Conservation (phyloP, 805 yeast species). For the Tetrapisispora fleetii region DNA sequence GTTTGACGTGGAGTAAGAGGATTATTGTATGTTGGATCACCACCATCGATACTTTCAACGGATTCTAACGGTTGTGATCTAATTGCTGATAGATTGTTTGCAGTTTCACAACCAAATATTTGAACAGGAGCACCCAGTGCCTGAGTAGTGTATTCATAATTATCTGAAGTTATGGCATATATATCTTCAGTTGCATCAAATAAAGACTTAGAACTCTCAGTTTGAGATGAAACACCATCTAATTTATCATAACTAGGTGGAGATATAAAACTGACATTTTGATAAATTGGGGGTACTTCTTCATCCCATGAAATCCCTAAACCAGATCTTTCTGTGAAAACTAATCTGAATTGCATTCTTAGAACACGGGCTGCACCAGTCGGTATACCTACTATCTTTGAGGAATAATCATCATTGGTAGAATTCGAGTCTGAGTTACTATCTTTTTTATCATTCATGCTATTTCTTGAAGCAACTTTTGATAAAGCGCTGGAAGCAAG, state of each 20-base stretch:
- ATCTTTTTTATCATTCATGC: neutral
- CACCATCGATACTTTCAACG: conserved; percentile 22
- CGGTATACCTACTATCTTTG: conserved; percentile 48
- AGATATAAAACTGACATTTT: conserved; percentile 67
- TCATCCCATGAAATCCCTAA: conserved; percentile 98
- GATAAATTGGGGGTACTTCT: conserved; percentile 96
- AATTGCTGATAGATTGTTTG: neutral
- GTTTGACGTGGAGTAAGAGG: conserved; percentile 26
- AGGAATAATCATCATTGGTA: neutral
- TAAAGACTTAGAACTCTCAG: no score
- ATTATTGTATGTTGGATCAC: conserved; percentile 15
- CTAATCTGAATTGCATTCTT: conserved; percentile 86
- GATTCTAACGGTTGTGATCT: conserved; percentile 1
- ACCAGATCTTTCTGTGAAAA: conserved; percentile 83
- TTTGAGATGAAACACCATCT: neutral
- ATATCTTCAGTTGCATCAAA: neutral
- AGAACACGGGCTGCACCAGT: conserved; percentile 96
- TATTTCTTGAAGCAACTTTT: conserved; percentile 9
- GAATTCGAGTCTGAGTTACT: neutral
- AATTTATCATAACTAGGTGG: conserved; percentile 68
- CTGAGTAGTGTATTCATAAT: neutral
- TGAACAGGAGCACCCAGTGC: neutral
- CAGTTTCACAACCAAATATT: neutral
- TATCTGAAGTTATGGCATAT: neutral
- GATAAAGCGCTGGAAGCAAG: conserved; percentile 10